Conservation (phyloP, 768 basidiomycete genomes). For the Boletus coccyginus region DNA sequence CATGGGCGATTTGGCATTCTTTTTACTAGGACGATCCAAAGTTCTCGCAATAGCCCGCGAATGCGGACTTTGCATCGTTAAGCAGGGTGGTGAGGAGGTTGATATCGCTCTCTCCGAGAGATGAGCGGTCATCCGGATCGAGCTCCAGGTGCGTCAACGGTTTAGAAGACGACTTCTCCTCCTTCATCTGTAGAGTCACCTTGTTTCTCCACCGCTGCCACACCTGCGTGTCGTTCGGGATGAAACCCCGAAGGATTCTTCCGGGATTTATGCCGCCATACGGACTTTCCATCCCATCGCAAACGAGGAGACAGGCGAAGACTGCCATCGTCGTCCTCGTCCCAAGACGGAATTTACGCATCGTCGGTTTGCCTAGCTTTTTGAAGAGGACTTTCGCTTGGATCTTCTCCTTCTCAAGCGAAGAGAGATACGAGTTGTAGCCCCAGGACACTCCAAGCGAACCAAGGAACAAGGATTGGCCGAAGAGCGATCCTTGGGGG, state of each 20-base stretch:
- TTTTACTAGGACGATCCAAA: neutral
- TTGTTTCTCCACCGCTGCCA: constrained; percentile 26
- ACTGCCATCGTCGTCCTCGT: constrained; percentile 24
- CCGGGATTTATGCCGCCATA: constrained; percentile 6
- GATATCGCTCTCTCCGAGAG: constrained; percentile 9
- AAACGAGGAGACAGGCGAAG: constrained; percentile 25
- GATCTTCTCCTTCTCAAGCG: constrained; percentile 35
- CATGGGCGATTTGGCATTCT: neutral
- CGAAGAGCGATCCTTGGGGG: constrained; percentile 34
- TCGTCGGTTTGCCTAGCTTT: constrained; percentile 10
- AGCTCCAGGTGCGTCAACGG: neutral
- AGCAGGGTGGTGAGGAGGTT: constrained; percentile 18
- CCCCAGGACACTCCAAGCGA: constrained; percentile 34
- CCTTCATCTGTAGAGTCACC: constrained; percentile 19
- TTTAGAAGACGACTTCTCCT: neutral
- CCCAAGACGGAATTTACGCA: constrained; percentile 21
- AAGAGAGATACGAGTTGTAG: constrained; percentile 36
- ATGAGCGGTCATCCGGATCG: constrained; percentile 5
- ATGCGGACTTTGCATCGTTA: constrained; percentile 17
- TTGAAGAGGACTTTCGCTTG: constrained; percentile 20
- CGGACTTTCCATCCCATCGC: constrained; percentile 21
- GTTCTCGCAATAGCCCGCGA: constrained; percentile 12
- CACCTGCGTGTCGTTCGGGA: constrained; percentile 24
- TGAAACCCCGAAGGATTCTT: constrained; percentile 19
- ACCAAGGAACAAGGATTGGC: constrained; percentile 34